These are phyloP conservation scores for Rhizophagus clarus DNA, from an alignment of 192 early-diverging fungal species.

Conservation along the genomic window DNA sequence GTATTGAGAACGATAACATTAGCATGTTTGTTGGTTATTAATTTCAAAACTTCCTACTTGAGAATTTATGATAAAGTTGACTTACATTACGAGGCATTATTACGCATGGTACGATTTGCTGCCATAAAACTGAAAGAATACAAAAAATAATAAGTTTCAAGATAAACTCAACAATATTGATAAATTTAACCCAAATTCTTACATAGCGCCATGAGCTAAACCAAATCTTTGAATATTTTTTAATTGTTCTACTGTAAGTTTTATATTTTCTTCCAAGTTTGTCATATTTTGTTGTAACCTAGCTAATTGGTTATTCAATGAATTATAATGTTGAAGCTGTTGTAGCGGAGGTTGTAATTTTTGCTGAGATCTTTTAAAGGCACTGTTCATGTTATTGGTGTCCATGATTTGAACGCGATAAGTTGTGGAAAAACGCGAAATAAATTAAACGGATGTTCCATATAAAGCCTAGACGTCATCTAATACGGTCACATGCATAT, in stretches of 20 bases:
- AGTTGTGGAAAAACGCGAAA: not conserved
- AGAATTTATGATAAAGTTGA: no score
- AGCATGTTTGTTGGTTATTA: no score
- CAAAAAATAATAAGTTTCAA: not conserved
- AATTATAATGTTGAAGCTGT: slow-evolving; percentile 2
- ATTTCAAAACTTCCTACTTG: no score
- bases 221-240: slow-evolving; percentile 23
- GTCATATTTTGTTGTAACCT: slow-evolving; percentile 15
- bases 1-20: no score
- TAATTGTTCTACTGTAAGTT: slow-evolving; percentile 7
- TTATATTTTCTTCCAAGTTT: slow-evolving; percentile 7
- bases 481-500: not conserved
- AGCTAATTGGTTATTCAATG: not conserved
- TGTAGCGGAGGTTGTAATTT: not conserved
- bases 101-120: not conserved
- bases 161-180: not conserved
- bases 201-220: slow-evolving; percentile 18
- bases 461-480: no score
- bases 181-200: not conserved
- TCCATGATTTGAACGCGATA: not conserved
- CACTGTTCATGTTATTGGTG: not conserved
- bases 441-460: not conserved
- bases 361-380: not conserved
- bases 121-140: not conserved
- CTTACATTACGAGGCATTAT: not conserved